Conservation (phyloP, 345 rosid genomes). For the Camelina neglecta region DNA sequence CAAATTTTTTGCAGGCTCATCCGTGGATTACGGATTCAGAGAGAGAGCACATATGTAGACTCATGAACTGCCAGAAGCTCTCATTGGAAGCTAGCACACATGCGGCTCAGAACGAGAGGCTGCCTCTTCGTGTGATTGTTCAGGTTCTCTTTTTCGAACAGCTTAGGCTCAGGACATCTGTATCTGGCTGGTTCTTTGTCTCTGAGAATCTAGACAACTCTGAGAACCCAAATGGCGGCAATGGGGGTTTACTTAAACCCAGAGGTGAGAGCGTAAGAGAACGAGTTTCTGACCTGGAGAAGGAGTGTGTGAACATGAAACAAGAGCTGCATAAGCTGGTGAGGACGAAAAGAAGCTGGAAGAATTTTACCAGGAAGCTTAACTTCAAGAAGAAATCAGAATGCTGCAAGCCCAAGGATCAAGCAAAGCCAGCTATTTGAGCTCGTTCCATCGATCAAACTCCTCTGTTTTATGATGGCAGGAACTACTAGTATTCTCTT, state of each 20-base stretch:
- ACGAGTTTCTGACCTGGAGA: constrained; percentile 67
- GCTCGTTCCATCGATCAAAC: neutral
- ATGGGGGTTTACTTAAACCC: constrained; percentile 35
- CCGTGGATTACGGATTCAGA: constrained; percentile 79
- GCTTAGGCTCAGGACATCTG: constrained; percentile 70
- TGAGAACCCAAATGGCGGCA: constrained; percentile 46
- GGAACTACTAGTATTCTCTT: constrained; percentile 6
- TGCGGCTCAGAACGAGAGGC: constrained; percentile 85
- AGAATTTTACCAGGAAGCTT: constrained; percentile 54
- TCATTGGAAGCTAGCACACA: constrained; percentile 86
- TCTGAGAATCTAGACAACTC: constrained; percentile 66
- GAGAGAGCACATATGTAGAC: constrained; percentile 76
- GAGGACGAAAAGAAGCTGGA: constrained; percentile 66
- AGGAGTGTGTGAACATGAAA: constrained; percentile 70
- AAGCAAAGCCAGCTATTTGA: constrained; percentile 42
- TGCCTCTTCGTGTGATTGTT: constrained; percentile 76
- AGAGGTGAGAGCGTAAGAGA: constrained; percentile 54
- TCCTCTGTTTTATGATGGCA: constrained; percentile 12
- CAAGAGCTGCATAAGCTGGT: constrained; percentile 65
- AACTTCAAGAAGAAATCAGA: constrained; percentile 60
- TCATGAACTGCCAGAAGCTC: constrained; percentile 83
- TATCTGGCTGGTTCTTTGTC: constrained; percentile 74
- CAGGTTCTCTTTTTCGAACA: constrained; percentile 86
- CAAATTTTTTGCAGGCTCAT: constrained; percentile 59
- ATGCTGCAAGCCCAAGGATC: constrained; percentile 57